Evolutionary conservation across 2,329 filamentous ascomycete species (phyloP).

Genomic region (Epichloe scottii): DNA sequence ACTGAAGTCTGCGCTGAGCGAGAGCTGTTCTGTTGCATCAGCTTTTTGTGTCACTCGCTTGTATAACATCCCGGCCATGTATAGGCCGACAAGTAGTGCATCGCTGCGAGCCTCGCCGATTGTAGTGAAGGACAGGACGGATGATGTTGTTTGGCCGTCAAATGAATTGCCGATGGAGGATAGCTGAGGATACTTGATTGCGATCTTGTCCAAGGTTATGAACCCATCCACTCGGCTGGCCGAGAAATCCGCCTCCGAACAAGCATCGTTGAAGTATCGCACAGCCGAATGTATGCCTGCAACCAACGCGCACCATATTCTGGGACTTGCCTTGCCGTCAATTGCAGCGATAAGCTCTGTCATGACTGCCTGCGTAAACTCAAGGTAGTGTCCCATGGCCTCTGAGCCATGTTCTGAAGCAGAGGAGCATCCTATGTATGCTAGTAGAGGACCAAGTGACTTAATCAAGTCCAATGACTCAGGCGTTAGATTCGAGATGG

Average conservation of each 20-base stretch:
- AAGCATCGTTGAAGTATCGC: slow-evolving; percentile 30
- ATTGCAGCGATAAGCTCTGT: slow-evolving; percentile 25
- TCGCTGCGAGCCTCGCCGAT: slow-evolving; percentile 20
- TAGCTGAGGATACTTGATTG: slow-evolving; percentile 18
- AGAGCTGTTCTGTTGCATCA: slow-evolving; percentile 12
- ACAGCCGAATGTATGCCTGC: slow-evolving; percentile 23
- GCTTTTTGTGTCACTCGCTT: slow-evolving; percentile 22
- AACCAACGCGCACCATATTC: slow-evolving; percentile 26
- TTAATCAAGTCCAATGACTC: slow-evolving; percentile 18
- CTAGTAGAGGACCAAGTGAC: slow-evolving; percentile 30
- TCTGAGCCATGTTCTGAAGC: slow-evolving; percentile 7
- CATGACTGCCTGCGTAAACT: slow-evolving; percentile 23
- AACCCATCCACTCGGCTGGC: slow-evolving; percentile 10
- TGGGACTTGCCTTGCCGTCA: slow-evolving; percentile 17
- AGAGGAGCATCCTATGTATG: slow-evolving; percentile 36
- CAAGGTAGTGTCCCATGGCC: slow-evolving; percentile 28
- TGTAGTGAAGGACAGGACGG: slow-evolving; percentile 7
- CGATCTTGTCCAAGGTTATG: slow-evolving; percentile 9
- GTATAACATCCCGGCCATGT: slow-evolving; percentile 28
- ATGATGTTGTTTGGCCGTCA: slow-evolving; percentile 1
- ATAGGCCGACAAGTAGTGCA: slow-evolving; percentile 26
- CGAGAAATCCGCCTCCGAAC: slow-evolving; percentile 12
- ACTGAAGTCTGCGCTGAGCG: slow-evolving; percentile 21
- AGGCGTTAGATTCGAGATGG: slow-evolving; percentile 10
- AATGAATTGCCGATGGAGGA: slow-evolving; percentile 7